Base-by-base conservation (phyloP, 1,139 yeast species). In the Magnusiomyces paraingens region DNA sequence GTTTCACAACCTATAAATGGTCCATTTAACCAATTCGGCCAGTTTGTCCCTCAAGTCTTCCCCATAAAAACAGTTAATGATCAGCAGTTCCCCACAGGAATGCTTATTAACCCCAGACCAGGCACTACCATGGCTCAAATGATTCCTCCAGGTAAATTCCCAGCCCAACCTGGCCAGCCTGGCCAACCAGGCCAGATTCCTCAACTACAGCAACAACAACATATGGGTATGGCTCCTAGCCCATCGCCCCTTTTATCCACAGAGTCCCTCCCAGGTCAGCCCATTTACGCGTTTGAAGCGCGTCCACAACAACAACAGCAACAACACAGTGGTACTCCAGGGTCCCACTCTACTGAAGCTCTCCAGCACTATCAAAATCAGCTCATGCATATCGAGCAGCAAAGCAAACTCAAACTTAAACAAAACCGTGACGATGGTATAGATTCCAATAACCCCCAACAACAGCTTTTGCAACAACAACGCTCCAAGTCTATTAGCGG, bases 321-420 rank as follows among this genome's bases (percentile, higher is more conserved):
- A 32, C 52, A 43, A 36, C 45, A 44, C 21, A 36, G 46, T 20
- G 52, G 51, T 26, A 43, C 22, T 39, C 53, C 54, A 22, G 54
- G 55, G 5, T 59, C 60, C 3, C 65, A 62, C 47, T 65, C 64
- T 53, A 66, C 64, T 53, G 69, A 68, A 52, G 79, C 80, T 2
- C 71, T 85, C 50, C 86, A 83, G 59, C 91, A 85, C 65, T 86
- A 86, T 66, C 93, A 86, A 67, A 80, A 80, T 77, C 93, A 86
- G 67, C 70, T 86, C 59, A 79, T 85, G 81, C 67, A 83, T 47
- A 70, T 86, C 57, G 93, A 86, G 60, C 81, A 81, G 60, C 90
- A 84, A 64, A 84, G 84, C 66, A 83, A 83, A 66, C 81, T 81
- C 65, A 68, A 77, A 57, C 59, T 70, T 49, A 36, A 36, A 36